Evolutionary conservation across 225 moss, liverwort and hornwort species (phyloP).

Genomic region (Asterella californica): DNA sequence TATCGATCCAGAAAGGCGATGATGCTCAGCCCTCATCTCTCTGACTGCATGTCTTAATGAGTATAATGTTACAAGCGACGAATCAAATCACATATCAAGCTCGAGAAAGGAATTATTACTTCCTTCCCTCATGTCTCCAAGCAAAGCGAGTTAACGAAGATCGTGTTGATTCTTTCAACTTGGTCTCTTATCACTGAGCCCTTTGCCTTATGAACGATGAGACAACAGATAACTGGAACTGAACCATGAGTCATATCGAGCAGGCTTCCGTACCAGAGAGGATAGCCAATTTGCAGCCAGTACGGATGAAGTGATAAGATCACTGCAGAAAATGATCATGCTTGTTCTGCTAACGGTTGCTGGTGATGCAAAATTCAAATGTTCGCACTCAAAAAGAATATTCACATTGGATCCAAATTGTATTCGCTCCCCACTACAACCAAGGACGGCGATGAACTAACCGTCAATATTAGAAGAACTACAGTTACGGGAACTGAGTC

Average conservation of each 20-base stretch:
- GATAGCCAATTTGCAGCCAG: constrained; percentile 29
- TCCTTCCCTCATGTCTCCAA: neutral
- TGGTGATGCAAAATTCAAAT: constrained; percentile 40
- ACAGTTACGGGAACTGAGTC: too few relatives aligned
- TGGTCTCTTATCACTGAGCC: too few relatives aligned
- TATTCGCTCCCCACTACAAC: constrained; percentile 38
- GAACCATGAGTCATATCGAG: neutral
- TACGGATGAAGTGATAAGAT: constrained; percentile 24
- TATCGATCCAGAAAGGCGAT: neutral
- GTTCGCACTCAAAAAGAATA: constrained; percentile 40
- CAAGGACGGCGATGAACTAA: neutral
- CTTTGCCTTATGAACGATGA: too few relatives aligned
- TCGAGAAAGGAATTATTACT: neutral
- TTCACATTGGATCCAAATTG: constrained; percentile 35
- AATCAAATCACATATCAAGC: neutral
- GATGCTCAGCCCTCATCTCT: neutral
- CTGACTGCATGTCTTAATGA: neutral
- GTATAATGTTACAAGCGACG: neutral
- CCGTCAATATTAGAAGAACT: too few relatives aligned
- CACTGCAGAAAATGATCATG: constrained; percentile 36
- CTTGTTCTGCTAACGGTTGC: constrained; percentile 42
- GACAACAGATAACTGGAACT: neutral
- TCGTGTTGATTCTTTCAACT: neutral
- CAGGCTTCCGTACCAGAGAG: constrained; percentile 17
- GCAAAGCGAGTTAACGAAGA: neutral